A percentile compares a stretch with the other conserved stretches of the same genome.
Evolutionary conservation across 805 yeast genomes (phyloP).

Genomic region (Scheffersomyces amazonensis): DNA sequence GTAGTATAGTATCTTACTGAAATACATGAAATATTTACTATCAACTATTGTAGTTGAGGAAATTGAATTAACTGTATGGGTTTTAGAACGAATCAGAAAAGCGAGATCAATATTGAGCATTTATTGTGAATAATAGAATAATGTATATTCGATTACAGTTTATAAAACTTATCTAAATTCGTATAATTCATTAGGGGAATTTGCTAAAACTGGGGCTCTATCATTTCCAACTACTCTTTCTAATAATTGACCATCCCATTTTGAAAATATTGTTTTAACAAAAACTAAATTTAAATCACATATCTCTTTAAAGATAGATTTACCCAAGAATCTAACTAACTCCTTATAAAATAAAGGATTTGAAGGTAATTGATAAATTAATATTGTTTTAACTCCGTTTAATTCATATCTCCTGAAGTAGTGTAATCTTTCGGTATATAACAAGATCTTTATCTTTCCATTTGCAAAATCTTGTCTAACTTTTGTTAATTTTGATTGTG

Average conservation of each 20-base stretch:
- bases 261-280: conserved; percentile 63
- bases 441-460: conserved; percentile 59
- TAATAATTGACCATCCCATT: conserved; percentile 74
- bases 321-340: conserved; percentile 65
- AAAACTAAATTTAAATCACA: conserved; percentile 44
- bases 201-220: conserved; percentile 65
- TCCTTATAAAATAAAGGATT: conserved; percentile 85
- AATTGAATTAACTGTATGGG: no score
- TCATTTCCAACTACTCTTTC: conserved; percentile 83
- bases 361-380: conserved; percentile 81
- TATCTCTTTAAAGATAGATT: conserved; percentile 54
- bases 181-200: conserved; percentile 68
- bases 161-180: conserved; percentile 57
- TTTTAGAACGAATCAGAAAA: no score
- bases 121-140: no score
- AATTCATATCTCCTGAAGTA: conserved; percentile 85
- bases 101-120: no score
- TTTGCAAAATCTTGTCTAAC: conserved; percentile 68
- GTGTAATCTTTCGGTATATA: conserved; percentile 94
- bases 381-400: conserved; percentile 76
- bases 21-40: no score
- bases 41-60: no score
- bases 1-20: no score
- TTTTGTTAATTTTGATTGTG: conserved; percentile 66
- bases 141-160: no score